Conservation (phyloP, 2,329 filamentous ascomycete species). For the Sphaerulina musiva region DNA sequence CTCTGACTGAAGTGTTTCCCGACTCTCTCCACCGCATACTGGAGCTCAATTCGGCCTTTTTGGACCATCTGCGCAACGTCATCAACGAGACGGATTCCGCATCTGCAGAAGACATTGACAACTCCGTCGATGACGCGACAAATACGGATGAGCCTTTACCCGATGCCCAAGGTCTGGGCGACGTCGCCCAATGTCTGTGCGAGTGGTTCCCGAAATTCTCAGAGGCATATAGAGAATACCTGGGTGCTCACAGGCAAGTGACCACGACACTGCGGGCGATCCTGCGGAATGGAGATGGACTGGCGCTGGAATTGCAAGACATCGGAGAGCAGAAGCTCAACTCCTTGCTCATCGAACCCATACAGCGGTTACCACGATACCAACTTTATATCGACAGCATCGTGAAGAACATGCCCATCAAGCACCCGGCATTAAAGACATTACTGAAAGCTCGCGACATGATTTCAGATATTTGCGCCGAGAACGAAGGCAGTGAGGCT, state of each 20-base stretch:
- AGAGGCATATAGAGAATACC: conserved; percentile 86
- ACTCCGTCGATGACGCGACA: conserved; percentile 36
- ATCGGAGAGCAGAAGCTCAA: conserved; percentile 85
- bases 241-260: conserved; percentile 81
- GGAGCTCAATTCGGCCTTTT: conserved; percentile 71
- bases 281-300: conserved; percentile 68
- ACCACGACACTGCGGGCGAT: conserved; percentile 73
- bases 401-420: conserved; percentile 72
- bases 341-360: conserved; percentile 90
- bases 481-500: conserved; percentile 68
- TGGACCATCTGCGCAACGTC: conserved; percentile 66
- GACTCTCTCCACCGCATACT: conserved; percentile 72
- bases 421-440: conserved; percentile 73
- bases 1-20: conserved; percentile 72
- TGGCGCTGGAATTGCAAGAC: conserved; percentile 70
- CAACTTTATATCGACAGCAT: conserved; percentile 96
- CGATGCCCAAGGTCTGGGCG: conserved; percentile 54
- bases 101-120: conserved; percentile 68
- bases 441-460: conserved; percentile 88
- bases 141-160: conserved; percentile 57
- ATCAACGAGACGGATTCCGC: conserved; percentile 80
- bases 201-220: conserved; percentile 93
- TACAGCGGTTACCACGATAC: conserved; percentile 89
- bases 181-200: conserved; percentile 72
- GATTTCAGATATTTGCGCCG: conserved; percentile 91